Evolutionary conservation across 1,139 yeast genomes (phyloP).

Genomic region (Candida tropicalis): DNA sequence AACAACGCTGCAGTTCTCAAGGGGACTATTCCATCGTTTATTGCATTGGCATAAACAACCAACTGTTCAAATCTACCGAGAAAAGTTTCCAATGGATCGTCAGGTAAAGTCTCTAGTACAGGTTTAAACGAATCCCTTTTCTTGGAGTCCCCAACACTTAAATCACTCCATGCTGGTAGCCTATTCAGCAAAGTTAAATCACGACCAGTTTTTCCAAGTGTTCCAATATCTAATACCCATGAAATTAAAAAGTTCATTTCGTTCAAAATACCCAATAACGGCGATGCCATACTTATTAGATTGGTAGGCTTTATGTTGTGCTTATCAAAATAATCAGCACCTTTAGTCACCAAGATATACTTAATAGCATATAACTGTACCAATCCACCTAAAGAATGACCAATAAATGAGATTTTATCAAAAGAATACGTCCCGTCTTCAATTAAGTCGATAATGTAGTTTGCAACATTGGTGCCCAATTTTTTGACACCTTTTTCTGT

Average conservation of each 20-base stretch:
- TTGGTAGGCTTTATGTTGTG: constrained; percentile 61
- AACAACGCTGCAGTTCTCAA: constrained; percentile 59
- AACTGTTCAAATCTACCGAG: constrained; percentile 64
- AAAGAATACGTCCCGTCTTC: constrained; percentile 38
- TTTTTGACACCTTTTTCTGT: constrained; percentile 89
- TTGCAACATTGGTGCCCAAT: constrained; percentile 77
- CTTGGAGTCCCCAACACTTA: constrained; percentile 15
- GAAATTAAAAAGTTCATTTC: constrained; percentile 89
- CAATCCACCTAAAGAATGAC: constrained; percentile 91
- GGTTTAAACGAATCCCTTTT: constrained; percentile 49
- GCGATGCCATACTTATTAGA: constrained; percentile 83
- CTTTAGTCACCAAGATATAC: constrained; percentile 56
- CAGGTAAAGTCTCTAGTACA: constrained; percentile 69
- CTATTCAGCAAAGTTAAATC: constrained; percentile 67
- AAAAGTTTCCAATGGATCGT: constrained; percentile 74
- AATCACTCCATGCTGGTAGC: constrained; percentile 22
- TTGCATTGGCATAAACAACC: constrained; percentile 76
- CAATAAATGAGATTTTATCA: constrained; percentile 76
- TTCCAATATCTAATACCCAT: constrained; percentile 80
- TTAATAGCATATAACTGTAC: constrained; percentile 91
- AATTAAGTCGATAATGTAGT: constrained; percentile 62
- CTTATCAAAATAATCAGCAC: constrained; percentile 58
- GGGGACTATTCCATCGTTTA: constrained; percentile 95
- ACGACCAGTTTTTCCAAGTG: constrained; percentile 90
- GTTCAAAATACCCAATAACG: constrained; percentile 77